Evolutionary conservation across 2,329 filamentous ascomycete genomes (phyloP), one percentile per base, ranked within the genome.

Genomic region (Arthroderma sp.): DNA sequence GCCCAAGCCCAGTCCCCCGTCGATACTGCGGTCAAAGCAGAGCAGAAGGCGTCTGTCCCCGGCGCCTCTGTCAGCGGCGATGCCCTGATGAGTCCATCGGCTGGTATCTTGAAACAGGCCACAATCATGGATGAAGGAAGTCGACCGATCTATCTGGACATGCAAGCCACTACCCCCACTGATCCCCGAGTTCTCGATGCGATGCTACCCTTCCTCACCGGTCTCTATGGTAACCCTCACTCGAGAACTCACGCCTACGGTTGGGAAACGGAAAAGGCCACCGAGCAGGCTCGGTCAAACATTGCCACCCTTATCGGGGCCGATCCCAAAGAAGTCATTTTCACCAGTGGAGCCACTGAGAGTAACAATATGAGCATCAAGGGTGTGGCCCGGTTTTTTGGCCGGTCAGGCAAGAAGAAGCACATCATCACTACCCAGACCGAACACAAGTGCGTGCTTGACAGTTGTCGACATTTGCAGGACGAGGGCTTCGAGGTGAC

Each of bases 311-410:
- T 98, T 57, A 93, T 98, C 63, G 91, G 91, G 25, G 93, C 93
- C 28, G 90, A 98, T 70, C 78, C 93, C 4, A 98, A 98, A 74
- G 93, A 98, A 71, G 97, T 98, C 63, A 94, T 98, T 66, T 97
- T 98, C 75, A 98, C 93, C 5, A 96, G 91, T 66, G 93, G 93
- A 57, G 93, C 93, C 15, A 98, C 93, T 0, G 93, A 98, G 77
- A 96, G 90, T 70, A 98, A 98, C 75, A 98, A 98, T 68, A 98
- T 98, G 93, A 95, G 90, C 73, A 89, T 98, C 76, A 98, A 98
- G 76, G 93, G 93, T 62, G 91, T 98, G 7, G 91, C 93, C 19
- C 82, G 91, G 62, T 98, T 98, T 76, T 96, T 96, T 70, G 90
- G 89, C 63, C 83, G 88, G 58, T 84, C 83, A 1, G 91, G 90